Evolutionary conservation across 352 stramenopile species (phyloP), one percentile per base, ranked within the genome.

Genomic region (Phytophthora sp.): DNA sequence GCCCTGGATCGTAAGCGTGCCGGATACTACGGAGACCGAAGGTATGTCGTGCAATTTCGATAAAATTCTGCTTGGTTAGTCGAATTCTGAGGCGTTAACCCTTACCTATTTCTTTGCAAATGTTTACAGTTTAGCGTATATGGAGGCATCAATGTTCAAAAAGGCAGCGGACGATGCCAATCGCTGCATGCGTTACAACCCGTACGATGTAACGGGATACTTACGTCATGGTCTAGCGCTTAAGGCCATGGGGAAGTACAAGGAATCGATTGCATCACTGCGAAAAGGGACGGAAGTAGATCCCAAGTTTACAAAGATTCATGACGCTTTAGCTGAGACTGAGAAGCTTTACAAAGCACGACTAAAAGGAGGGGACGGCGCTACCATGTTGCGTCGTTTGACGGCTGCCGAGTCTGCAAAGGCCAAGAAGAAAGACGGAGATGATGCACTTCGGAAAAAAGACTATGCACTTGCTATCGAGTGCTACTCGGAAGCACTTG

Each of bases 131-230:
- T 74, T 88, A 36, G 84, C 86, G n/a, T 90, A 91, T 29, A 77
- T 78, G 39, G 79, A 90, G 27, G 78, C 75, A 21, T 79, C 69
- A 0, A 70, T 85, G 49, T 93, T 84, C 45, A 80, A 89, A 42
- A 89, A 98, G 60, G 95, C 96, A 70, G 91, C 82, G 3, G 83
- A 97, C 13, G 94, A 98, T 39, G 90, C 82, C 15, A 84, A 90
- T 21, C 79, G 80, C 6, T 98, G 93, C 53, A 96, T 98, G 70
- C 85, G 92, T 35, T 96, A 97, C 41, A 97, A 98, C 59, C 93
- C 92, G 20, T 91, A 93, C 54, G 97, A 98, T 59, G 91, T 97
- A 23, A 98, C 46, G 79, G 86, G 82, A 8, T 99, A 99, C 69
- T 90, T 98, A 62, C 92, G 94, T 39, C 80, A 98, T 27, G 95